Base-by-base conservation (phyloP, 352 stramenopile genomes). In the Phytophthora foliorum region DNA sequence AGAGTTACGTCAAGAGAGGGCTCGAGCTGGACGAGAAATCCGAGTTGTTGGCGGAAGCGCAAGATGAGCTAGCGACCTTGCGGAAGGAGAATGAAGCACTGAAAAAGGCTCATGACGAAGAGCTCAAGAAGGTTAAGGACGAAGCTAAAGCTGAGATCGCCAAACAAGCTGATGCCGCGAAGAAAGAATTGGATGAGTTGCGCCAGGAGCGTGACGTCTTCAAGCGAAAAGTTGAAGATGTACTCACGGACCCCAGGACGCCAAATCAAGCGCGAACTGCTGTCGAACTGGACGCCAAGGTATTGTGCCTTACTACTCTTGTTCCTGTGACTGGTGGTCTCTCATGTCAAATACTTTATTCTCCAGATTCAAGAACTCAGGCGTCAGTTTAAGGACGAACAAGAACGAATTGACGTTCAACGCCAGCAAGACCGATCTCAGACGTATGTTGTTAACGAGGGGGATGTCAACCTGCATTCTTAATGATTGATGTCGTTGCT, bases 221-320 rank as follows among this genome's bases (percentile, higher is more conserved):
- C 9, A 63, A 68, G 10, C 16, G 11, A 14, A 65, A 31, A 2
- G 17, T 79, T 38, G 11, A 65, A 1, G 10, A 61, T 25, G 46
- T 79, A 8, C n/a, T 70, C 1, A 52, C 29, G 9, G 67, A 70
- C 11, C 51, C 57, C 19, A 69, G 50, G 24, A 27, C 36, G 11
- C 56, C 61, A 19, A 38, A 19, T 16, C 57, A 75, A 69, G 52
- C 69, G 31, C 56, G 57, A 17, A 56, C 17, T 22, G 27, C 73
- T 13, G 41, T 48, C 14, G 71, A 75, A 5, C 54, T 78, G 24
- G 24, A 67, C 3, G 42, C 44, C 11, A 53, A 63, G 67, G 71
- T 79, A 49, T 19, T 9, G 21, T 49, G 21, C 9, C 5, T 25
- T 6, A 49, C 21, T 45, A 5, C 6, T 24, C 17, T 45, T 49